Percentiles rank a stretch among this genome's conserved stretches.
These are phyloP conservation scores for Ambrosiella cleistominuta DNA, from an alignment of 2,329 filamentous ascomycete species.

Conservation along the genomic window DNA sequence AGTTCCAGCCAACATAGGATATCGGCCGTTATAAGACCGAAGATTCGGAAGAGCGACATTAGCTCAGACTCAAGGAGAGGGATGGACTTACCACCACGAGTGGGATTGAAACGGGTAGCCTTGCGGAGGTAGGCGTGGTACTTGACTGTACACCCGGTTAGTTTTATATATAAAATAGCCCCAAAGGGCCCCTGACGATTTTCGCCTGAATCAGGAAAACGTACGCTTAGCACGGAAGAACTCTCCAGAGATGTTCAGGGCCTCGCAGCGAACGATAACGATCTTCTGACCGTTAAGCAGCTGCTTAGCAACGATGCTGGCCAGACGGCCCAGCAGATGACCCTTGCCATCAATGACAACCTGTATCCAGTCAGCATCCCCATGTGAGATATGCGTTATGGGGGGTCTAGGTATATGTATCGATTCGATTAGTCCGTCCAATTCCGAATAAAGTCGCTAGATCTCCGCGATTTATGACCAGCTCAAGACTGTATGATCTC, in stretches of 20 bases:
- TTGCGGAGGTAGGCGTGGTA: conserved; percentile 99
- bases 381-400: neutral
- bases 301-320: conserved; percentile 97
- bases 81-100: conserved; percentile 66
- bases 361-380: conserved; percentile 25
- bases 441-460: too few species aligned
- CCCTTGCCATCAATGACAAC: conserved; percentile 99
- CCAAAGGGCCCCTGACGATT: neutral
- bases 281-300: conserved; percentile 98
- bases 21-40: neutral
- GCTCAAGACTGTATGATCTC: too few species aligned
- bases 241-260: conserved; percentile 99
- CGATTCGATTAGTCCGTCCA: neutral
- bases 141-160: conserved; percentile 56
- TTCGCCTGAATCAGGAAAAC: conserved; percentile 27
- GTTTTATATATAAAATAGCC: neutral
- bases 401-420: neutral
- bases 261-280: conserved; percentile 95
- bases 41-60: neutral
- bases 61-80: neutral
- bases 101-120: conserved; percentile 99
- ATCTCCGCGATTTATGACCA: too few species aligned
- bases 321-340: conserved; percentile 97
- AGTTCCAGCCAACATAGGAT: neutral
- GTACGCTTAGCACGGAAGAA: conserved; percentile 99